These are phyloP conservation scores for Ascochyta viciae-villosae DNA, from an alignment of 2,329 filamentous ascomycete species.

Conservation along the genomic window DNA sequence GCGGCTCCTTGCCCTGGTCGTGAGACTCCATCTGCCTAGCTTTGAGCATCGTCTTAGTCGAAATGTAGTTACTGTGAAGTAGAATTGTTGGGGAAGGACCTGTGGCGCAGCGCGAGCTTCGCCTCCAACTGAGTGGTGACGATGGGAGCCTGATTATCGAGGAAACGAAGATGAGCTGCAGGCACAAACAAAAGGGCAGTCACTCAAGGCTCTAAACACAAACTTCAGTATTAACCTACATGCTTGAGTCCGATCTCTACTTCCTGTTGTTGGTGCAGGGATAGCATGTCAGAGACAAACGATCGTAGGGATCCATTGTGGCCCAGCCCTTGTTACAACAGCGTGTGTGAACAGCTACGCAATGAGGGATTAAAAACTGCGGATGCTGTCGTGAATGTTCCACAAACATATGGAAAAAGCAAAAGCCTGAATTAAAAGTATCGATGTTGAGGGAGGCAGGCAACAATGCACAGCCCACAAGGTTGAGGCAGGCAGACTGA, in stretches of 20 bases:
- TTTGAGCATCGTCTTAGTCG: neutral
- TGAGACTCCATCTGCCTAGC: neutral
- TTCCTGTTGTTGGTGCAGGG: too few relatives aligned
- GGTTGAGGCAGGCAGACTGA: neutral
- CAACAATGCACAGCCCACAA: neutral
- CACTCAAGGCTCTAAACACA: too few relatives aligned
- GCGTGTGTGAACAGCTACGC: neutral
- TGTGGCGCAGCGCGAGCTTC: neutral
- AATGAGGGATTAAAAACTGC: neutral
- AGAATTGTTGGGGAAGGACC: neutral
- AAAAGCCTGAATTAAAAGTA: neutral
- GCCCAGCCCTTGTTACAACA: too few relatives aligned
- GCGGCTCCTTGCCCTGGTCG: neutral
- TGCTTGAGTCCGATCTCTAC: too few relatives aligned
- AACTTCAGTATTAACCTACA: too few relatives aligned
- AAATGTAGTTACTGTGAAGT: neutral
- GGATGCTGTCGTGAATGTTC: neutral
- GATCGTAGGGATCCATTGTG: too few relatives aligned
- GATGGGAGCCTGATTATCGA: neutral
- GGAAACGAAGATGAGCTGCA: too few relatives aligned
- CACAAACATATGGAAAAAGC: neutral
- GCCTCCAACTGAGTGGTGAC: neutral
- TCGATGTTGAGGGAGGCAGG: neutral
- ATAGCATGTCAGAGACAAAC: too few relatives aligned
- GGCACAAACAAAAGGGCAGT: too few relatives aligned